phyloP scores from a whole-genome alignment of 2,329 filamentous ascomycete genomes.

The Talaromyces islandicus region DNA sequence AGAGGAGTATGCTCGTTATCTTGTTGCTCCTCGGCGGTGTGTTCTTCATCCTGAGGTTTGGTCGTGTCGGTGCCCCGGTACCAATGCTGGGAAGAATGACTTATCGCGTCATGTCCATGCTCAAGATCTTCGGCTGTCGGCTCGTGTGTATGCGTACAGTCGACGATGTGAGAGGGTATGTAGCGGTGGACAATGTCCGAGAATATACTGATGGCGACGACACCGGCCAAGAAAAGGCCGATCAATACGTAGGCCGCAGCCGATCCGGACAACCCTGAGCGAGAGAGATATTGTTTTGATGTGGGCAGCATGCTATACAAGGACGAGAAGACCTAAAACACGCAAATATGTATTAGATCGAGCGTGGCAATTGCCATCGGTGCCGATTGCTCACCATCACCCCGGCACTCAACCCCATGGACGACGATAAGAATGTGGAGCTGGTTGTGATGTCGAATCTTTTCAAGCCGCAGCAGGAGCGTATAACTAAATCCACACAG shows the following conservation, averaged over 20 bases:
- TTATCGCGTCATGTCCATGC: conserved; percentile 18
- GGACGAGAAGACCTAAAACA: conserved; percentile 75
- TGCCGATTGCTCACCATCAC: conserved; percentile 66
- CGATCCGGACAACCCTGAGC: conserved; percentile 61
- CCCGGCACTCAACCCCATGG: conserved; percentile 86
- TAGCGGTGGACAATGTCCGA: conserved; percentile 41
- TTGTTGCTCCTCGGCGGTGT: not conserved
- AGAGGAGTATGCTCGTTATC: conserved; percentile 28
- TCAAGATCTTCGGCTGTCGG: conserved; percentile 29
- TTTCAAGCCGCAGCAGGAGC: conserved; percentile 60
- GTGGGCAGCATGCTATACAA: conserved; percentile 91
- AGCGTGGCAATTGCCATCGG: not conserved
- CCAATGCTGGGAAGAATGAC: conserved; percentile 17
- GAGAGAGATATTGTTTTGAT: conserved; percentile 68
- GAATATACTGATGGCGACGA: conserved; percentile 40
- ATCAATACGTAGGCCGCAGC: conserved; percentile 51
- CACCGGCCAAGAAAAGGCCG: conserved; percentile 43
- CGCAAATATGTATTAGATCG: not conserved
- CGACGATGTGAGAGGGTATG: conserved; percentile 46
- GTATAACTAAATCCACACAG: conserved; percentile 74
- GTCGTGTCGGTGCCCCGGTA: conserved; percentile 9
- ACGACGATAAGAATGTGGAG: conserved; percentile 70
- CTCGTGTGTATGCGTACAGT: conserved; percentile 43
- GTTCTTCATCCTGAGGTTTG: conserved; percentile 11
- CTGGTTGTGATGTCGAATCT: conserved; percentile 85